phyloP scores from a whole-genome alignment of 371 early-diverging fungal species.

The Polyrhizophydium stewartii region DNA sequence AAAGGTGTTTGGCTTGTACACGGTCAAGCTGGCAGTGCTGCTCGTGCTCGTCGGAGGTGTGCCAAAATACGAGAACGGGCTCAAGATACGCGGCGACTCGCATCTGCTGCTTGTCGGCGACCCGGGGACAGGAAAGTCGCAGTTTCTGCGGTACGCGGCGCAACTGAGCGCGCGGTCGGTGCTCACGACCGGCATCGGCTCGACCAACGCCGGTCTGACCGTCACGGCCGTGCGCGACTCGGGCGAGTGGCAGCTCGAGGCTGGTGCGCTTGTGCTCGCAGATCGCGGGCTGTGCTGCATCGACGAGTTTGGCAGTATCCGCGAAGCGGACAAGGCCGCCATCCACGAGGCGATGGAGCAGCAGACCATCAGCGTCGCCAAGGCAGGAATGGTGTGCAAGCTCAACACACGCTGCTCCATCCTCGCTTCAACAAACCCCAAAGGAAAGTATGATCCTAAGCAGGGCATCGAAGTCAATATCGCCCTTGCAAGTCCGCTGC shows the following conservation, averaged over 20 bases:
- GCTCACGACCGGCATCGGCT: slow-evolving; percentile 74
- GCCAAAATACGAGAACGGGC: slow-evolving; percentile 39
- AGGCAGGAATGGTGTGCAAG: slow-evolving; percentile 75
- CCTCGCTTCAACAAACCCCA: slow-evolving; percentile 76
- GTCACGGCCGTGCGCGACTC: slow-evolving; percentile 68
- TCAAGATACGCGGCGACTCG: slow-evolving; percentile 67
- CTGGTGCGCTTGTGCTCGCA: slow-evolving; percentile 96
- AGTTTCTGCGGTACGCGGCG: slow-evolving; percentile 66
- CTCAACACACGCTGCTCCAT: slow-evolving; percentile 75
- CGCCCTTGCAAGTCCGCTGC: slow-evolving; percentile 59
- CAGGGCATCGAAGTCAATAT: slow-evolving; percentile 58
- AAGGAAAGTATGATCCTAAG: slow-evolving; percentile 59
- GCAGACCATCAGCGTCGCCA: slow-evolving; percentile 47
- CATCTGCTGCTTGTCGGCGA: slow-evolving; percentile 80
- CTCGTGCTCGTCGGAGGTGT: slow-evolving; percentile 61
- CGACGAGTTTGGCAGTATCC: slow-evolving; percentile 94
- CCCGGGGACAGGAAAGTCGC: slow-evolving; percentile 83
- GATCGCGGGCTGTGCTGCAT: slow-evolving; percentile 97
- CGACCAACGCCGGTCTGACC: slow-evolving; percentile 79
- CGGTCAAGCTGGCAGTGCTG: slow-evolving; percentile 61
- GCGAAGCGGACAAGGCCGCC: slow-evolving; percentile 64
- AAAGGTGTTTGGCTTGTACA: slow-evolving; percentile 55
- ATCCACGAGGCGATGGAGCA: slow-evolving; percentile 88
- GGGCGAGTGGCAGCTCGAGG: slow-evolving; percentile 83
- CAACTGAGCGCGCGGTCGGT: slow-evolving; percentile 58